These are phyloP conservation scores for Peniophora sp. DNA, from an alignment of 1,284 basidiomycete genomes.

Conservation along the genomic window DNA sequence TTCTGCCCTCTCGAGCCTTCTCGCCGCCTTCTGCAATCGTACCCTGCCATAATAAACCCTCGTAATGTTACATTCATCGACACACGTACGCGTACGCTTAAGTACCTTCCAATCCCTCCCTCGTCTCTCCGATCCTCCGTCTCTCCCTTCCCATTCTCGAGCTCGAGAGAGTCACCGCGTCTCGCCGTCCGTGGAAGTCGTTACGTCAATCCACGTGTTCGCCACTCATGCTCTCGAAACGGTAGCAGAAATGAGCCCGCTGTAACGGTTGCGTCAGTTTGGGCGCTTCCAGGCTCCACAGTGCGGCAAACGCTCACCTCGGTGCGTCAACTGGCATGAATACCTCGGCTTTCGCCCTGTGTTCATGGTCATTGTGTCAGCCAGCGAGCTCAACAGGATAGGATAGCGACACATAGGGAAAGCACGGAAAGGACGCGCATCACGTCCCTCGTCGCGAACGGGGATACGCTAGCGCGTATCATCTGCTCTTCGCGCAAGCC, in stretches of 20 bases:
- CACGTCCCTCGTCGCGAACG: too few species aligned
- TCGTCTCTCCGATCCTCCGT: not conserved
- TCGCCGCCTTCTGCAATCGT: not conserved
- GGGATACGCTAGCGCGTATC: not conserved
- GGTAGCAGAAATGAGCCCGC: constrained; percentile 35
- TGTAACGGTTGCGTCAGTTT: constrained; percentile 13
- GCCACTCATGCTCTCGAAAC: not conserved
- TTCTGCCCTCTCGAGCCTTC: not conserved
- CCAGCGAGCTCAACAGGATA: not conserved
- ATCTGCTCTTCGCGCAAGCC: not conserved
- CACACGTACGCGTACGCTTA: not conserved
- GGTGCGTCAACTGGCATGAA: constrained; percentile 77
- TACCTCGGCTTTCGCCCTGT: constrained; percentile 51
- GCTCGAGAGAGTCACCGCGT: not conserved
- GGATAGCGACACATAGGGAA: not conserved
- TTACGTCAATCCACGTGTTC: too few species aligned
- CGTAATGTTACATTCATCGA: not conserved
- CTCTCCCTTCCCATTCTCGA: not conserved
- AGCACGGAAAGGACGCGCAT: not conserved
- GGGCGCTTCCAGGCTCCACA: not conserved
- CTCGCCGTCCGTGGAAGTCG: not conserved
- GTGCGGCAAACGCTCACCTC: constrained; percentile 37
- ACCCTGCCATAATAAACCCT: not conserved
- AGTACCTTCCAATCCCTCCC: not conserved
- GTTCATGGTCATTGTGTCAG: not conserved